Conservation (phyloP, 2,329 filamentous ascomycete genomes). For the Hysterium pulicare region DNA sequence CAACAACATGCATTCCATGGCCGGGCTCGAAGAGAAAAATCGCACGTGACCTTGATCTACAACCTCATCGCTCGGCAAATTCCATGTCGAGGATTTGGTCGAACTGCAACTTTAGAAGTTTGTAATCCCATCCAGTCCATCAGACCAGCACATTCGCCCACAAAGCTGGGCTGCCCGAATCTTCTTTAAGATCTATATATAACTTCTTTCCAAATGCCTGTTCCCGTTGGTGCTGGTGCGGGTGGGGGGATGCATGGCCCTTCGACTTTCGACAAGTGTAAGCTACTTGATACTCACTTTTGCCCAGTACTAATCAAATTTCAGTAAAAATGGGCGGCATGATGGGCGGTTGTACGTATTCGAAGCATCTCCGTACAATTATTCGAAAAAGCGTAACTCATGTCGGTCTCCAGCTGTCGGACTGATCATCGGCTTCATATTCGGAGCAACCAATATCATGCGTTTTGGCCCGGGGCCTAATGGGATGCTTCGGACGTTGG, state of each 20-base stretch:
- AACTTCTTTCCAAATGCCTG: conserved; percentile 53
- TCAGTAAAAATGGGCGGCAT: conserved; percentile 96
- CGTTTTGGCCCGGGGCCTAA: conserved; percentile 90
- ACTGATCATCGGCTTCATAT: conserved; percentile 95
- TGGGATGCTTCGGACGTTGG: conserved; percentile 88
- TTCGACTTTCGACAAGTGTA: conserved; percentile 70
- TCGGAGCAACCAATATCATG: conserved; percentile 91
- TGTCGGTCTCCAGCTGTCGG: conserved; percentile 81
- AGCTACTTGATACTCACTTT: conserved; percentile 20
- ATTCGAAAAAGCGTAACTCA: too few species aligned
- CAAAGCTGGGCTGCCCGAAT: too few species aligned
- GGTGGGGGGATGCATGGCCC: conserved; percentile 47
- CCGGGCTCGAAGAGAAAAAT: too few species aligned
- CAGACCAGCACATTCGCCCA: not conserved
- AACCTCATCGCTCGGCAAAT: conserved; percentile 4
- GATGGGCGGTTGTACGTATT: conserved; percentile 88
- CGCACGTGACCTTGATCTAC: too few species aligned
- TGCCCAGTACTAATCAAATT: conserved; percentile 17
- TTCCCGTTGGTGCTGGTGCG: conserved; percentile 49
- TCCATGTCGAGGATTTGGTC: conserved; percentile 2
- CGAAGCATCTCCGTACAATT: too few species aligned
- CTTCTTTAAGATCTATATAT: too few species aligned
- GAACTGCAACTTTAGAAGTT: not conserved
- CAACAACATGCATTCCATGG: too few species aligned
- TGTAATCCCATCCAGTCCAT: not conserved